Percentiles rank a stretch among this genome's conserved stretches.
Evolutionary conservation across 805 yeast species (phyloP).

Genomic region (Kodamaea jinghongensis): DNA sequence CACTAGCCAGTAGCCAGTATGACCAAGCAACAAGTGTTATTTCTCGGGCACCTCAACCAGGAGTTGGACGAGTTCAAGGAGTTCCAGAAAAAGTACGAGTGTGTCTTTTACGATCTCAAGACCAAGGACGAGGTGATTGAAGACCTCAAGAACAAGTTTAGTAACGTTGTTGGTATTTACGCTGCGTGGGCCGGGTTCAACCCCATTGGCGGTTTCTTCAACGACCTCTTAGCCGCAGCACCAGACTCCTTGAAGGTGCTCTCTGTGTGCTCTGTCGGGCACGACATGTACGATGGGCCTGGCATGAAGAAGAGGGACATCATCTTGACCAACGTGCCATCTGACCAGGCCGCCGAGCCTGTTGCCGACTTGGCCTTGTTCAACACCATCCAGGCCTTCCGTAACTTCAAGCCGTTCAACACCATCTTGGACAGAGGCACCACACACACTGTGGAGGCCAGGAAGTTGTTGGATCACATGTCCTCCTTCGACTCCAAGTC

Average conservation of each 20-base stretch:
- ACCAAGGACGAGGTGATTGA: constrained; percentile 40
- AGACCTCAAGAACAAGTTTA: constrained; percentile 40
- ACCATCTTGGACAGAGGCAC: constrained; percentile 1
- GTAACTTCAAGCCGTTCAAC: constrained; percentile 46
- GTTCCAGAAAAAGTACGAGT: constrained; percentile 38
- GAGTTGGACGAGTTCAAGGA: constrained; percentile 44
- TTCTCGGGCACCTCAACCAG: constrained; percentile 50
- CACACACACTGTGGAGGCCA: constrained; percentile 42
- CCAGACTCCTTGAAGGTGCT: constrained; percentile 48
- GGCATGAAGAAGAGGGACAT: constrained; percentile 44
- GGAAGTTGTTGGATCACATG: constrained; percentile 36
- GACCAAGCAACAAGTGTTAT: constrained; percentile 39
- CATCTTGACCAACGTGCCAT: constrained; percentile 55
- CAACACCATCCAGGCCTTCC: constrained; percentile 56
- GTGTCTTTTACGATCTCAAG: constrained; percentile 39
- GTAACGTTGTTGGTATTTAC: constrained; percentile 50
- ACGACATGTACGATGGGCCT: constrained; percentile 47
- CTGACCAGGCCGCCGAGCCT: constrained; percentile 57
- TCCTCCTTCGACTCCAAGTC: constrained; percentile 28
- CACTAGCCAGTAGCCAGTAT: constrained; percentile 1
- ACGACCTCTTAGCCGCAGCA: constrained; percentile 40
- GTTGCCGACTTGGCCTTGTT: constrained; percentile 72
- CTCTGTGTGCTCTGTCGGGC: constrained; percentile 57
- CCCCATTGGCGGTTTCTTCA: constrained; percentile 49
- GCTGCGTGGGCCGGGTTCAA: constrained; percentile 59